A percentile compares a stretch with the other conserved stretches of the same genome.
Conservation (phyloP, 2,329 filamentous ascomycete species). For the Microdochium paspali region DNA sequence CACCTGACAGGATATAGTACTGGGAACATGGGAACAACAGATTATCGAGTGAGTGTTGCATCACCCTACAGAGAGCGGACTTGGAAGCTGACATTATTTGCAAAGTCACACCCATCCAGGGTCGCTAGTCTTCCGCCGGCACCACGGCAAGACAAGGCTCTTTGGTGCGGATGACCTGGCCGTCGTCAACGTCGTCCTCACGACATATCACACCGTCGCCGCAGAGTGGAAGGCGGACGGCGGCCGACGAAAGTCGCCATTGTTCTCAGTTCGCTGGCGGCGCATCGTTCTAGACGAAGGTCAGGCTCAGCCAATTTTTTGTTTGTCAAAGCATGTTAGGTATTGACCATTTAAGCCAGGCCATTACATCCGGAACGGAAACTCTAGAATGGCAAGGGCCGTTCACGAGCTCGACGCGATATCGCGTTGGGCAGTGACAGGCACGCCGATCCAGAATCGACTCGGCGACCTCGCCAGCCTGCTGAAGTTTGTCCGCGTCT, state of each 20-base stretch:
- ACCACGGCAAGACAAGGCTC: conserved; percentile 16
- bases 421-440: conserved; percentile 34
- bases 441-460: conserved; percentile 37
- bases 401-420: conserved; percentile 22
- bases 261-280: conserved; percentile 26
- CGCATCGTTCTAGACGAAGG: conserved; percentile 30
- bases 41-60: conserved; percentile 5
- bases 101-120: not conserved
- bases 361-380: conserved; percentile 26
- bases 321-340: not conserved
- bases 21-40: conserved; percentile 11
- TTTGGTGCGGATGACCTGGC: conserved; percentile 7
- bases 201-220: conserved; percentile 30
- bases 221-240: conserved; percentile 19
- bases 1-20: conserved; percentile 2
- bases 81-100: too few relatives aligned
- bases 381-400: conserved; percentile 22
- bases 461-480: conserved; percentile 29
- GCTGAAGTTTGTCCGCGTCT: conserved; percentile 28
- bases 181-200: conserved; percentile 22
- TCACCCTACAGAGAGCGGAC: not conserved
- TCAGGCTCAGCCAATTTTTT: conserved; percentile 4
- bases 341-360: conserved; percentile 15
- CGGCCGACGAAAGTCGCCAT: conserved; percentile 8
- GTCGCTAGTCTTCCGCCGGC: conserved; percentile 1